These are phyloP conservation scores for Luvunga scandens DNA, from an alignment of 345 rosid species.

Conservation along the genomic window DNA sequence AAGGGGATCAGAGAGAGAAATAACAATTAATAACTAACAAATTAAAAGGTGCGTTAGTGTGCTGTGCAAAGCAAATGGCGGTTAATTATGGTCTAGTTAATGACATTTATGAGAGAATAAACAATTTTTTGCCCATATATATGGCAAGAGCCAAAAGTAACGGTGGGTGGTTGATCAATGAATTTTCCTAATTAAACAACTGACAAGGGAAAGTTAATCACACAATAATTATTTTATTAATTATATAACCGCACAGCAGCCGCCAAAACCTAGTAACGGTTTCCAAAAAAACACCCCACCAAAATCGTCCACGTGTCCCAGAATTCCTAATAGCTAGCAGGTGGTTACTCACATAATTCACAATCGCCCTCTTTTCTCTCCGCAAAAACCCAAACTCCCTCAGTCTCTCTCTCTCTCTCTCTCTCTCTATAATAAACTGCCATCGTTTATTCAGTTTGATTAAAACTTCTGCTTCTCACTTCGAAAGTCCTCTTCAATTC, in stretches of 20 bases:
- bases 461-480: not conserved
- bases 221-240: not conserved
- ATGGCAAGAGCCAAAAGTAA: not conserved
- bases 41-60: too few species aligned
- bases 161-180: not conserved
- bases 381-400: constrained; percentile 13
- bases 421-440: constrained; percentile 1
- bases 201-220: not conserved
- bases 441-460: not conserved
- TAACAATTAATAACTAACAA: not conserved
- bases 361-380: constrained; percentile 1
- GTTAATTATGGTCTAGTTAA: not conserved
- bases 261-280: not conserved
- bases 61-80: not conserved
- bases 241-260: not conserved
- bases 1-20: not conserved
- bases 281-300: not conserved
- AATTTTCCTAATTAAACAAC: too few species aligned
- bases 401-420: constrained; percentile 1
- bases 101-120: not conserved
- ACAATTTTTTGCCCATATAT: too few species aligned
- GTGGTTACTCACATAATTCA: constrained; percentile 8
- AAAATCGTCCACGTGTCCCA: not conserved
- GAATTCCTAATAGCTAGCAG: not conserved
- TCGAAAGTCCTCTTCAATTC: not conserved